Evolutionary conservation across 108 stramenopile genomes (phyloP), one percentile per base, ranked within the genome.

Genomic region (Conticribra weissflogii): DNA sequence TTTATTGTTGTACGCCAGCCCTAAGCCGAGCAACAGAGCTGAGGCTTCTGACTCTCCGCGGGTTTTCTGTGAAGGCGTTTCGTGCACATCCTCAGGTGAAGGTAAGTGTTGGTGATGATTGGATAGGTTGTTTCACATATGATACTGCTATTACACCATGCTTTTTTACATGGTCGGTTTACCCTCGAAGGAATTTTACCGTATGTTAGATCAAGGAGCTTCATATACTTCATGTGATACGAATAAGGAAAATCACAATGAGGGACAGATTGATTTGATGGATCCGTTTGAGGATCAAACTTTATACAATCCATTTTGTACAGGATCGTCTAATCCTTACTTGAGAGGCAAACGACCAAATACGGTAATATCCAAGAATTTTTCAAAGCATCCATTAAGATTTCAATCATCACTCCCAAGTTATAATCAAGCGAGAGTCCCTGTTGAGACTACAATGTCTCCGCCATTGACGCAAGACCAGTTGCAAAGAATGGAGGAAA

Each of bases 11-110:
- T n/a, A n/a, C n/a, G n/a, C n/a, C n/a, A 68, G 97, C 97, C 5
- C 59, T 97, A 9, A 93, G 91, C 25, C 79, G 97, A 24, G 94
- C 85, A 4, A 86, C 88, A 30, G 69, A 81, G 49, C 51, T 83
- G 50, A 63, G 61, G 7, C 72, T 67, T 32, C 78, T 92, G 15
- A 83, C 83, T 21, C 33, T 88, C 32, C 77, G 84, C 23, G 87
- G 85, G 18, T 91, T 88, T 65, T 74, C 69, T 3, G 74, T 69
- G 36, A 64, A 78, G 23, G 63, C 66, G 2, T 84, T 90, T 29
- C 64, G 59, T 18, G 84, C 90, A 9, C 84, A 88, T 68, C 67
- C 74, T 12, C 49, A 81, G 15, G 87, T 64, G 25, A 77, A 64
- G 61, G 81, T 79, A 23, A 72, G 49, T 15, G 8, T 15, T 29